Evolutionary conservation across 2,329 filamentous ascomycete species (phyloP).

Genomic region (Diaporthe citri): DNA sequence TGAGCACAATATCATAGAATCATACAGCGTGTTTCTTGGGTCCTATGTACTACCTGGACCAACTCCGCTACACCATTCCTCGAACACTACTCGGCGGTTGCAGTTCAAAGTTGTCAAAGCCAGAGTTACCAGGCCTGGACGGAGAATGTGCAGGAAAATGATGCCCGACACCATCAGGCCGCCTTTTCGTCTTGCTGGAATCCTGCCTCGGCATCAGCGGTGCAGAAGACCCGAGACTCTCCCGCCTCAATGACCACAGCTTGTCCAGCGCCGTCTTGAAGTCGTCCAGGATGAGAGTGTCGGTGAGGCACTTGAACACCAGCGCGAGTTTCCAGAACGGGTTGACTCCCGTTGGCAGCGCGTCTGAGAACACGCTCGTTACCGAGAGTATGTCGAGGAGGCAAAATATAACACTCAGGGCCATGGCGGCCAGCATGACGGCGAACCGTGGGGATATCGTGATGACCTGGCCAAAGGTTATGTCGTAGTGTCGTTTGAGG

Average conservation of each 20-base stretch:
- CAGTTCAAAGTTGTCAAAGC: constrained; percentile 23
- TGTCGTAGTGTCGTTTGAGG: constrained; percentile 72
- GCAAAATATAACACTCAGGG: constrained; percentile 71
- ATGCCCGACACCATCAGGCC: constrained; percentile 16
- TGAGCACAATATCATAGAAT: neutral
- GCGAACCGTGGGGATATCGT: constrained; percentile 74
- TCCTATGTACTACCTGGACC: neutral
- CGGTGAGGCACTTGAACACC: constrained; percentile 76
- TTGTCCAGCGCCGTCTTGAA: constrained; percentile 71
- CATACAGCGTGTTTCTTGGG: neutral
- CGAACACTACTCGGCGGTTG: constrained; percentile 24
- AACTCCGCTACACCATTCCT: neutral
- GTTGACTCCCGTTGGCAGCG: constrained; percentile 64
- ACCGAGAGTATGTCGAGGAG: constrained; percentile 72
- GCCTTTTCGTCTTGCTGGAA: neutral
- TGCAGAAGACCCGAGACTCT: constrained; percentile 1
- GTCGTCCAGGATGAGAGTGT: constrained; percentile 75
- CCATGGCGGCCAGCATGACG: constrained; percentile 71
- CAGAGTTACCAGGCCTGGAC: neutral
- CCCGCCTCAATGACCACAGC: constrained; percentile 36
- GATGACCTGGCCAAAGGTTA: constrained; percentile 68
- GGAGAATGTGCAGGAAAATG: constrained; percentile 15
- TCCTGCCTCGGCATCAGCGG: neutral
- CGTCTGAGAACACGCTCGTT: constrained; percentile 57
- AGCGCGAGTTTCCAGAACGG: constrained; percentile 74